phyloP scores from a whole-genome alignment of 2,329 filamentous ascomycete genomes.

The Orbilia blumenaviensis region DNA sequence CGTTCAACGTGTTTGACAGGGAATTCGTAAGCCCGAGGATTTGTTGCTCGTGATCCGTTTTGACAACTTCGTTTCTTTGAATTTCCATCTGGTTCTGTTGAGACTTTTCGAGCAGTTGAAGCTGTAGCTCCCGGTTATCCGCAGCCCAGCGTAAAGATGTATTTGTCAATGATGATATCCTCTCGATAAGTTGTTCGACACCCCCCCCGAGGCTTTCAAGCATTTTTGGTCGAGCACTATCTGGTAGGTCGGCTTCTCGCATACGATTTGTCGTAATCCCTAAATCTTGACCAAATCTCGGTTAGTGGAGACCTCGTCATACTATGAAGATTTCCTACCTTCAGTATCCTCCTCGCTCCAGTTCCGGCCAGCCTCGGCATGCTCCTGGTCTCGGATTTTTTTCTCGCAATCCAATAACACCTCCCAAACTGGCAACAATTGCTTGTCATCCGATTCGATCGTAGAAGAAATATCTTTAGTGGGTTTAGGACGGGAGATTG shows the following conservation, averaged over 20 bases:
- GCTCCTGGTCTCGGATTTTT: conserved; percentile 56
- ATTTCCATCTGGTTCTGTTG: conserved; percentile 21
- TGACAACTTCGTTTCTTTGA: conserved; percentile 27
- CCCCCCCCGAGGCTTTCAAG: neutral
- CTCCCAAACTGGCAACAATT: neutral
- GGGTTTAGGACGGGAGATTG: too few relatives aligned
- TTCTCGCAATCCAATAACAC: neutral
- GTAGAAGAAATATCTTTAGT: neutral
- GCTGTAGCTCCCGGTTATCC: neutral
- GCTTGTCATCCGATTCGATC: neutral
- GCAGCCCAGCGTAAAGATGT: conserved; percentile 13
- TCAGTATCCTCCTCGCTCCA: conserved; percentile 35
- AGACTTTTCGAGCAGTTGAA: conserved; percentile 19
- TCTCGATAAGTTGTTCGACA: conserved; percentile 7
- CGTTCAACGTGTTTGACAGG: conserved; percentile 37
- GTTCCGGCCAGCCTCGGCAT: neutral
- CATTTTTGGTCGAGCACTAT: neutral
- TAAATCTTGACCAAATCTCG: conserved; percentile 58
- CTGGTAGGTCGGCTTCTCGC: neutral
- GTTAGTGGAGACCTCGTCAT: neutral
- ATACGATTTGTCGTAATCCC: neutral
- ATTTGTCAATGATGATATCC: neutral
- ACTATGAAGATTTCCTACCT: neutral
- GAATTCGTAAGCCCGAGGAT: conserved; percentile 46
- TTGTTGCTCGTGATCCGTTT: conserved; percentile 36